Evolutionary conservation across 371 early-diverging fungal species (phyloP).

Genomic region (Dichotomocladium elegans): DNA sequence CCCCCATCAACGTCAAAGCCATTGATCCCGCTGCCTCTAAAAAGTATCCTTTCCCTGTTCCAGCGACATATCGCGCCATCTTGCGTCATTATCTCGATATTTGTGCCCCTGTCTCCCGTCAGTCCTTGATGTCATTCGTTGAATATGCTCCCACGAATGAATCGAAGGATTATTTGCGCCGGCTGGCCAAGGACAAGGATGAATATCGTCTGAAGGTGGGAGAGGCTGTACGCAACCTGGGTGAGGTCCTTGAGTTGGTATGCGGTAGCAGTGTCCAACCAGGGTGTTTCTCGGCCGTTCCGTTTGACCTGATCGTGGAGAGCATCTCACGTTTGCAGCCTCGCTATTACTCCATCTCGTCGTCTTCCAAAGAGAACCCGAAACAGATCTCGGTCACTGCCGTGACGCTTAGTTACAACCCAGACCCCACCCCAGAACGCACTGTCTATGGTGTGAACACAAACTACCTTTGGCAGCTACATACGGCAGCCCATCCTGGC

Average conservation of each 20-base stretch:
- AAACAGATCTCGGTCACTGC: constrained; percentile 78
- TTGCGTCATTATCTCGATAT: constrained; percentile 93
- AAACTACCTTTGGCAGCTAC: constrained; percentile 62
- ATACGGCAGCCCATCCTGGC: constrained; percentile 28
- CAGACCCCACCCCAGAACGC: constrained; percentile 47
- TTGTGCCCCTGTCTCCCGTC: constrained; percentile 62
- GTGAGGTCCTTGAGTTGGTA: constrained; percentile 54
- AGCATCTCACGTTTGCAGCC: constrained; percentile 79
- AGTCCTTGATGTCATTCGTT: constrained; percentile 51
- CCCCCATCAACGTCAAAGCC: constrained; percentile 56
- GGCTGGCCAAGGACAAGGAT: constrained; percentile 70
- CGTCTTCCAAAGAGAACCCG: constrained; percentile 73
- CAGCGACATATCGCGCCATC: constrained; percentile 81
- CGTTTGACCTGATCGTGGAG: constrained; percentile 76
- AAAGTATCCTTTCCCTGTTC: constrained; percentile 81
- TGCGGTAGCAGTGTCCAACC: constrained; percentile 11
- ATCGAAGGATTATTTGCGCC: constrained; percentile 47
- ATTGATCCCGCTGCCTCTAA: constrained; percentile 69
- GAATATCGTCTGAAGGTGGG: constrained; percentile 60
- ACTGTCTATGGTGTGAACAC: constrained; percentile 75
- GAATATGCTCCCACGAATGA: constrained; percentile 61
- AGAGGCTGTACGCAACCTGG: constrained; percentile 65
- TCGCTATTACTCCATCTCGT: constrained; percentile 96
- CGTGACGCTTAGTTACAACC: constrained; percentile 80
- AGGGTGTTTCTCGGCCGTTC: constrained; percentile 48